Percentiles rank a stretch among this genome's conserved stretches.
phyloP scores from a whole-genome alignment of 140 eudicot species.

The Cichorium intybus region DNA sequence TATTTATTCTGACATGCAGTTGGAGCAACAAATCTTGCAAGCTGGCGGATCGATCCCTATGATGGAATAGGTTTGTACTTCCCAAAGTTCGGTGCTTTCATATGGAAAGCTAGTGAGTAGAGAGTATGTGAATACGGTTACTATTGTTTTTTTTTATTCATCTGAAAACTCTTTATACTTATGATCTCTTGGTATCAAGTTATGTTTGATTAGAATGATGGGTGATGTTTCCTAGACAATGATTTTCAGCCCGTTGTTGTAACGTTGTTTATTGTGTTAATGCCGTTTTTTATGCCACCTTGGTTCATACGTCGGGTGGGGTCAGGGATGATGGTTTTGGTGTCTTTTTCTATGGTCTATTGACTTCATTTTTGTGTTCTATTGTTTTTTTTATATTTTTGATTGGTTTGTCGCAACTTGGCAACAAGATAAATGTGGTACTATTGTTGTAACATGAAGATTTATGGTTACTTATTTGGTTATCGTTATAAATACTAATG shows the following conservation, averaged over 20 bases:
- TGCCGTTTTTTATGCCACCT: background rate
- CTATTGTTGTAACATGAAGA: background rate
- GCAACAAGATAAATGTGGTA: background rate
- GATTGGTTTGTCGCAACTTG: conserved; percentile 8
- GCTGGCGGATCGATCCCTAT: conserved; percentile 75
- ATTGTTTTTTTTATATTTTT: background rate
- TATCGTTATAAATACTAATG: no score
- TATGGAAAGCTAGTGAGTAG: conserved; percentile 24
- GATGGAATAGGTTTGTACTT: conserved; percentile 33
- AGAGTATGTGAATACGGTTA: conserved; percentile 35
- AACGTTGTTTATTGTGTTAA: conserved; percentile 25
- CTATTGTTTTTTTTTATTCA: conserved; percentile 27
- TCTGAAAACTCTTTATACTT: conserved; percentile 6
- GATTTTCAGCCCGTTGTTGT: conserved; percentile 7
- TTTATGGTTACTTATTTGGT: background rate
- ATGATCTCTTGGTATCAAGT: conserved; percentile 16
- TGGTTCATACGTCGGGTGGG: conserved; percentile 8
- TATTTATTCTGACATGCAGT: no score
- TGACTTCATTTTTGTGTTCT: background rate
- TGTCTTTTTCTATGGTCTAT: background rate
- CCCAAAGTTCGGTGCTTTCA: background rate
- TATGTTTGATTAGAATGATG: conserved; percentile 11
- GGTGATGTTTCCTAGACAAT: conserved; percentile 5
- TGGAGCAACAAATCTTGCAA: conserved; percentile 75
- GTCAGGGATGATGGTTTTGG: conserved; percentile 9